Base-by-base conservation (phyloP, 352 stramenopile genomes). In the Aphanomyces astaci region DNA sequence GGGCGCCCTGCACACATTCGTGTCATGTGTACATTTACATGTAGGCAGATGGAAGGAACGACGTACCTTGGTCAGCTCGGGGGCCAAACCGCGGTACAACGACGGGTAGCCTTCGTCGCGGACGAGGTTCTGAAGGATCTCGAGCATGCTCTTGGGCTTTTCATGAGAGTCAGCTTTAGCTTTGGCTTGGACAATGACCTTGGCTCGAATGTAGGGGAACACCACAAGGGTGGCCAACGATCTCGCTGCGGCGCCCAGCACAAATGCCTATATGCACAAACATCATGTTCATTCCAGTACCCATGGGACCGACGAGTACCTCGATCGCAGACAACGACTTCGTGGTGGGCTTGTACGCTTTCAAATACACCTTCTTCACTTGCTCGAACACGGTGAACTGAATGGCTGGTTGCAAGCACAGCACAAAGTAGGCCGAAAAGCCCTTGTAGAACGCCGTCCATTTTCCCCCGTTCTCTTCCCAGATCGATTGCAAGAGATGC, bases 331-430 rank as follows among this genome's bases (percentile, higher is more conserved):
- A 78, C 2, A 92, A 77, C 15, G 77, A 71, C 19, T 63, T 22
- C 10, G 80, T 75, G 1, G 74, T 80, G 54, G 76, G 73, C 70
- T 85, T 90, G 73, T 78, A 85, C 25, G 78, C 78, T 46, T 73
- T 78, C 56, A 93, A 64, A 52, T 92, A 92, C 27, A 89, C 30
- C 49, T 77, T 73, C 68, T 92, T 86, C 64, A 94, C 64, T 59
- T 96, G 86, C 73, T 98, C 95, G 72, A 98, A 99, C 25, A 98
- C 86, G 15, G 95, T 98, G 75, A 98, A 98, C 72, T 98, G 95
- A 71, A 99, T 97, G 15, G 96, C 95, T 11, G 96, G 96, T 80
- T 99, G 97, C 55, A 99, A 76, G 74, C 95, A 98, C 22, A 99
- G 82, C 45, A 98, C 88, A 65, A 94, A 94, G 74, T 97, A 98